Base-by-base conservation (phyloP, 768 basidiomycete genomes). In the Tricholoma bakamatsutake region DNA sequence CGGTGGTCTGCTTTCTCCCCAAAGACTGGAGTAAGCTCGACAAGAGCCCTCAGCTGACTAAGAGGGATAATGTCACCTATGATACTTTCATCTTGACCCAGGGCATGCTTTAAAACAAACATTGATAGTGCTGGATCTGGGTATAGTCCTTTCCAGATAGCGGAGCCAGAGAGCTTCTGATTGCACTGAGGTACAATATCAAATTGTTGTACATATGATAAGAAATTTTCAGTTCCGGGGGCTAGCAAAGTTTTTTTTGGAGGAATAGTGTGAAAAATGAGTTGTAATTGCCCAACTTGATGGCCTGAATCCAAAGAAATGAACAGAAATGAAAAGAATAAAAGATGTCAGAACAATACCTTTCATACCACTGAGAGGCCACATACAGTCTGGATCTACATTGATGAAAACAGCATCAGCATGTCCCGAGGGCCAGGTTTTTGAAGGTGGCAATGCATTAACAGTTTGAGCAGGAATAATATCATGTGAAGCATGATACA, bases 381-480 rank as follows among this genome's bases (percentile, higher is more conserved):
- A 46, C 27, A 28, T 27, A 46, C 27, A 46, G 27, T 30, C 27
- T 5, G 45, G 27, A 46, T 46, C 27, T 13, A 46, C 45, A 46
- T 46, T 46, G 27, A 46, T 30, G 13, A 30, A 28, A 4, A 46
- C 27, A 2, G 27, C 21, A 24, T 46, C 45, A 46, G 45, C 15
- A n/a, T n/a, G 13, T 46, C 45, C 45, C 7, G 15, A 46, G 5
- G 45, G 45, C 45, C 45, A 46, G 12, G 27, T n/a, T 46, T 28
- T 46, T 18, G 27, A 46, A 30, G 24, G 45, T 28, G 45, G 45
- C 27, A 46, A 28, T 28, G 45, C 45, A 46, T 46, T 46, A 28
- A 28, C 45, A 46, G 45, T 46, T 30, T 46, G 45, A 46, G 45
- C 27, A 7, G 27, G 45, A 46, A 28, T 28, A 28, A 50, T 65